Conservation (phyloP, 768 basidiomycete species). For the Russula lepida region DNA sequence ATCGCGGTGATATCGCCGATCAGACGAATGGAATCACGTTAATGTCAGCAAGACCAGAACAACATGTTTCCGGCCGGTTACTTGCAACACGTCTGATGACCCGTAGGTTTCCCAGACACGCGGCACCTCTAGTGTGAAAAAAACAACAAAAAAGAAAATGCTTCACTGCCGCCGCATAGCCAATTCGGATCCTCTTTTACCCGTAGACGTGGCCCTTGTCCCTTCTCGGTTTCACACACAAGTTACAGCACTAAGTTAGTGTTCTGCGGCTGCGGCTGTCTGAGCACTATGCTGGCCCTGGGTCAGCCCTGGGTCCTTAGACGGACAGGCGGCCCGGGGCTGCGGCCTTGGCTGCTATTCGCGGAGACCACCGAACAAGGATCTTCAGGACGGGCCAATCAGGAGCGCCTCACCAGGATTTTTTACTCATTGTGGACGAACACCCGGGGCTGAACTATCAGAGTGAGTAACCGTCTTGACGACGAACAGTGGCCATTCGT, state of each 20-base stretch:
- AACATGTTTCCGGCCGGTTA: not conserved
- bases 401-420: not conserved
- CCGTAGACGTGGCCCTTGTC: not conserved
- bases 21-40: not conserved
- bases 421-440: not conserved
- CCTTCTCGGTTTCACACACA: not conserved
- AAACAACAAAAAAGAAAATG: not conserved
- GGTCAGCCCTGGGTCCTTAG: not conserved
- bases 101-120: not conserved
- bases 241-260: too few species aligned
- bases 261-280: too few species aligned
- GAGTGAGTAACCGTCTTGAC: not conserved
- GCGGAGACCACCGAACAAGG: conserved; percentile 31
- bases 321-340: conserved; percentile 49
- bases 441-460: not conserved
- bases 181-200: not conserved
- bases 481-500: not conserved
- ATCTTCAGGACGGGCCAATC: too few species aligned
- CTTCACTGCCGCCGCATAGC: not conserved
- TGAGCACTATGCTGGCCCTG: too few species aligned
- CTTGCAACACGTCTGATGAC: not conserved
- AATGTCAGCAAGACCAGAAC: not conserved
- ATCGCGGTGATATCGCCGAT: conserved; percentile 58
- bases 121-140: not conserved
- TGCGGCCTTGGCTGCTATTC: conserved; percentile 47